A percentile compares a stretch with the other conserved stretches of the same genome.
These are phyloP conservation scores for Sicyos baderoa DNA, from an alignment of 306 rosid genomes.

Conservation along the genomic window DNA sequence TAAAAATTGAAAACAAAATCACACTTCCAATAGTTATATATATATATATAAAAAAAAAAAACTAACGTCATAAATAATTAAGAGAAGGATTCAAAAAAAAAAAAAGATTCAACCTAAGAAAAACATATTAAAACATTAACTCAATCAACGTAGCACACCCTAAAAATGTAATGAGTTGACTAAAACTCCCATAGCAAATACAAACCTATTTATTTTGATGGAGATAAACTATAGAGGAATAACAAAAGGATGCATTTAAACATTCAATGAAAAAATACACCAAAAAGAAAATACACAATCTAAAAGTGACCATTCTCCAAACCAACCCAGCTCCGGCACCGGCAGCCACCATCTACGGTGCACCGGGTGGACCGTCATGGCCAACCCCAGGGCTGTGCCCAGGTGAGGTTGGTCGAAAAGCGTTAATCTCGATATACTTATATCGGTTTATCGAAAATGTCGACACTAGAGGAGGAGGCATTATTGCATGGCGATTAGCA, in stretches of 20 bases:
- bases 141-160: too few species aligned
- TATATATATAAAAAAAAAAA: too few species aligned
- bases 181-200: neutral
- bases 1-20: too few species aligned
- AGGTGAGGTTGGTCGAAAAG: constrained; percentile 48
- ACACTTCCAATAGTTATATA: too few species aligned
- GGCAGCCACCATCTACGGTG: constrained; percentile 12
- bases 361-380: constrained; percentile 28
- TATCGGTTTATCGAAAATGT: constrained; percentile 31
- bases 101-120: too few species aligned
- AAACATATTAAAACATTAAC: too few species aligned
- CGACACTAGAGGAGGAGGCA: constrained; percentile 32
- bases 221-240: neutral
- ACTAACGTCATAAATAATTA: too few species aligned
- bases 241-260: neutral
- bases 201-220: neutral
- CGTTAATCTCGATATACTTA: constrained; percentile 30
- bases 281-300: neutral
- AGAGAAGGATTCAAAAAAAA: too few species aligned
- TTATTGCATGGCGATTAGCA: neutral
- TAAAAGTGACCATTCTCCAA: neutral
- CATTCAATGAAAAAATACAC: neutral
- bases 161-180: neutral
- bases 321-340: too few species aligned
- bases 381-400: constrained; percentile 70